phyloP scores from a whole-genome alignment of 129 eudicot species.

The Apium graveolens region DNA sequence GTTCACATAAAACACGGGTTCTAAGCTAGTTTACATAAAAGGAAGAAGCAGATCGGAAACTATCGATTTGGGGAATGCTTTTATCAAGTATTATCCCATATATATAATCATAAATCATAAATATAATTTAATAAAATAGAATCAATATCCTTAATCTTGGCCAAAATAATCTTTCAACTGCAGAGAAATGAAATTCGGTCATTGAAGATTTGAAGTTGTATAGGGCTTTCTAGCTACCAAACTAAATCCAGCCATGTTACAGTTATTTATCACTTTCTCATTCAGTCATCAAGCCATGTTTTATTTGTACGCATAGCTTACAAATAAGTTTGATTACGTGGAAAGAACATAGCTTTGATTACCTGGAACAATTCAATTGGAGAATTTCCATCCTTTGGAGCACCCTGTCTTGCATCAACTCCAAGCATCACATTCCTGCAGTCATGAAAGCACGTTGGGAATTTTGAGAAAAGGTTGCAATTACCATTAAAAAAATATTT shows the following conservation, averaged over 20 bases:
- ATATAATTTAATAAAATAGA: neutral
- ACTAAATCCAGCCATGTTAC: neutral
- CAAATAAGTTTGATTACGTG: neutral
- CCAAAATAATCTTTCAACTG: neutral
- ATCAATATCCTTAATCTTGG: neutral
- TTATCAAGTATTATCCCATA: neutral
- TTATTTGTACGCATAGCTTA: neutral
- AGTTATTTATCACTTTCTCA: neutral
- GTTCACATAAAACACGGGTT: no score
- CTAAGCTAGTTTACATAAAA: no score
- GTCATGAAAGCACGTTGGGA: slow-evolving; percentile 4
- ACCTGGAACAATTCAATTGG: slow-evolving; percentile 93
- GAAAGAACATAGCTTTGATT: slow-evolving; percentile 6
- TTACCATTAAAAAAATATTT: no score
- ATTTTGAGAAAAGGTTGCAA: no score
- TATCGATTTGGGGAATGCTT: neutral
- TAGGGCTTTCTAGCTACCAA: neutral
- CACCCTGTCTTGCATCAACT: slow-evolving; percentile 96
- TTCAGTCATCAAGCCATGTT: neutral
- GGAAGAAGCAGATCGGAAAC: neutral
- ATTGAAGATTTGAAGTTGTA: neutral
- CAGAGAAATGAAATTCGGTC: neutral
- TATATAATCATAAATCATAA: neutral
- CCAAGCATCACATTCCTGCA: slow-evolving; percentile 97
- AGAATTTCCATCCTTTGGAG: slow-evolving; percentile 89